These are phyloP conservation scores for Bryoerythrophyllum caledonicum DNA, from an alignment of 225 moss, liverwort and hornwort genomes.

Conservation along the genomic window DNA sequence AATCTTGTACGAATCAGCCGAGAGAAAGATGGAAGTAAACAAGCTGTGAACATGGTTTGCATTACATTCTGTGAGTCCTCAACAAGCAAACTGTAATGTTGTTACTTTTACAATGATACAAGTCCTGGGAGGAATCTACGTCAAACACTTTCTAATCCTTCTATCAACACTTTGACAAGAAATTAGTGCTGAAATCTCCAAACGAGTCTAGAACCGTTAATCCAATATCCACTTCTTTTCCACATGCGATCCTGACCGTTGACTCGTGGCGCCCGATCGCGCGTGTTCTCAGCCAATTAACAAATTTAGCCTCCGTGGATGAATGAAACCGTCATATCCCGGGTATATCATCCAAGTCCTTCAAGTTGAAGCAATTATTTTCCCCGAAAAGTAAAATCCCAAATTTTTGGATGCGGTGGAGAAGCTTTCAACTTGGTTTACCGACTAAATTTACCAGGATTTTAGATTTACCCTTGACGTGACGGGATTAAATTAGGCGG, in stretches of 20 bases:
- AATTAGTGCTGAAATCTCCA: background rate
- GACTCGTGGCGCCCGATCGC: background rate
- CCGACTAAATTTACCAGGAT: no score
- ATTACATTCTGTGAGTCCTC: background rate
- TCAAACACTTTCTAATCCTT: background rate
- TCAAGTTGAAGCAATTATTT: no score
- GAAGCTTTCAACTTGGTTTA: no score
- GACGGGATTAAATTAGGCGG: no score
- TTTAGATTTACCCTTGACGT: no score
- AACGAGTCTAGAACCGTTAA: background rate
- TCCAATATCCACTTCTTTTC: background rate
- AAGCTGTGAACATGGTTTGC: background rate
- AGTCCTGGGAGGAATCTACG: background rate
- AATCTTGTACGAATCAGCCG: background rate
- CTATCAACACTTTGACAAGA: background rate
- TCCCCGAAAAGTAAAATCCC: no score
- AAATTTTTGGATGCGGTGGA: no score
- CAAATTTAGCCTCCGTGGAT: background rate
- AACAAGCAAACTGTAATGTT: no score
- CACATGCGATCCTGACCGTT: background rate
- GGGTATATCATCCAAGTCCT: no score
- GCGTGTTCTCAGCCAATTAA: background rate
- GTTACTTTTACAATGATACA: no score
- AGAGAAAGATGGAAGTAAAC: background rate
- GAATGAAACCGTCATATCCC: background rate